Conservation (phyloP, 768 basidiomycete species). For the Tylopilus vinaceipallidus region DNA sequence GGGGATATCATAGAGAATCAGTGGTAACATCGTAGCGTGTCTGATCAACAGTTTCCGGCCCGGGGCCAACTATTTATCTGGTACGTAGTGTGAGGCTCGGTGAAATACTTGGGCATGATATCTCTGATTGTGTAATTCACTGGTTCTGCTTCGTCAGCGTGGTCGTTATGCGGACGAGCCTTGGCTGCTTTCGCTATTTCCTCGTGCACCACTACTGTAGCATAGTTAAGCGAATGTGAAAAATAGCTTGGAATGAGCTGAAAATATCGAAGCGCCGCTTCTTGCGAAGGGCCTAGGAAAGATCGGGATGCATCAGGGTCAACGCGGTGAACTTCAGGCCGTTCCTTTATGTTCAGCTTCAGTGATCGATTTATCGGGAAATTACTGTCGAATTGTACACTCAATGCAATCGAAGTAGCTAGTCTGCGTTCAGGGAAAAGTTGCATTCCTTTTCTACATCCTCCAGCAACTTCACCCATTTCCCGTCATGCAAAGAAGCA, state of each 20-base stretch:
- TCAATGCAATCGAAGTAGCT: neutral
- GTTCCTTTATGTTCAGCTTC: neutral
- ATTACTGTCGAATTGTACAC: neutral
- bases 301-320: too few relatives aligned
- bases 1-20: constrained; percentile 38
- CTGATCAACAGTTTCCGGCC: neutral
- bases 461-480: constrained; percentile 24
- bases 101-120: neutral
- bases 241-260: too few relatives aligned
- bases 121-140: neutral
- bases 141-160: neutral
- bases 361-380: neutral
- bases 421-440: neutral
- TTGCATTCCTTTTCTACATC: constrained; percentile 29
- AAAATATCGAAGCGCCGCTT: too few relatives aligned
- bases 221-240: too few relatives aligned
- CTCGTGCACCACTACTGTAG: too few relatives aligned
- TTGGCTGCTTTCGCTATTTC: too few relatives aligned
- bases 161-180: too few relatives aligned
- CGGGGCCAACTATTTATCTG: neutral
- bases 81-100: neutral
- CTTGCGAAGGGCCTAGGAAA: too few relatives aligned
- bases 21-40: constrained; percentile 21
- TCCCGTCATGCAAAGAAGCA: constrained; percentile 23
- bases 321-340: neutral